Evolutionary conservation across 108 stramenopile species (phyloP).

Genomic region (Nitzschia putrida): DNA sequence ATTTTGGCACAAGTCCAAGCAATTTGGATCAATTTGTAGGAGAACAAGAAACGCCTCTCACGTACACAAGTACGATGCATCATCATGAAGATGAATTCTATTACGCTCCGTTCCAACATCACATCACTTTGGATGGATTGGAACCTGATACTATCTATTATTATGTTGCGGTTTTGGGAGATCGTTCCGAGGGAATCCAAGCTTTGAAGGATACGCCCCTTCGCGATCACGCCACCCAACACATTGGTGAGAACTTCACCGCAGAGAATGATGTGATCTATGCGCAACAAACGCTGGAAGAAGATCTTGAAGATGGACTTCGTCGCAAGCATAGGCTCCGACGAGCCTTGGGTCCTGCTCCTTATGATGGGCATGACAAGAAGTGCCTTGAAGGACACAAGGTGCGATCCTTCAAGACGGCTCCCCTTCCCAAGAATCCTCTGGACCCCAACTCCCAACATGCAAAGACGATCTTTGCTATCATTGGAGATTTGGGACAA

Average conservation of each 20-base stretch:
- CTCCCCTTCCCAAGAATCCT: slow-evolving; percentile 13
- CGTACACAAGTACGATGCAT: slow-evolving; percentile 26
- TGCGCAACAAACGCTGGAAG: slow-evolving; percentile 9
- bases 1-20: slow-evolving; percentile 43
- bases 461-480: slow-evolving; percentile 29
- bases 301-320: slow-evolving; percentile 8
- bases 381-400: slow-evolving; percentile 32
- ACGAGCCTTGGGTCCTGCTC: slow-evolving; percentile 17
- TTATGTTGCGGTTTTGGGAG: slow-evolving; percentile 50
- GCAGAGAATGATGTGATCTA: slow-evolving; percentile 27
- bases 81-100: slow-evolving; percentile 23
- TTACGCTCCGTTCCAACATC: slow-evolving; percentile 54
- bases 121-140: slow-evolving; percentile 59
- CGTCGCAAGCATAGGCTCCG: background rate
- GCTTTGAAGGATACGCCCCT: slow-evolving; percentile 5
- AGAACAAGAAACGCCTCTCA: slow-evolving; percentile 31
- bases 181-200: slow-evolving; percentile 27
- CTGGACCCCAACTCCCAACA: slow-evolving; percentile 4
- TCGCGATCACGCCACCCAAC: slow-evolving; percentile 10
- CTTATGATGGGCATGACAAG: slow-evolving; percentile 36
- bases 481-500: slow-evolving; percentile 60
- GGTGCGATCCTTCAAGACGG: slow-evolving; percentile 48
- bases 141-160: slow-evolving; percentile 62
- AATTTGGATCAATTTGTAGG: slow-evolving; percentile 35
- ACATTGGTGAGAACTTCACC: slow-evolving; percentile 1